These are phyloP conservation scores for Amanita inopinata DNA, from an alignment of 768 basidiomycete genomes.

Conservation along the genomic window DNA sequence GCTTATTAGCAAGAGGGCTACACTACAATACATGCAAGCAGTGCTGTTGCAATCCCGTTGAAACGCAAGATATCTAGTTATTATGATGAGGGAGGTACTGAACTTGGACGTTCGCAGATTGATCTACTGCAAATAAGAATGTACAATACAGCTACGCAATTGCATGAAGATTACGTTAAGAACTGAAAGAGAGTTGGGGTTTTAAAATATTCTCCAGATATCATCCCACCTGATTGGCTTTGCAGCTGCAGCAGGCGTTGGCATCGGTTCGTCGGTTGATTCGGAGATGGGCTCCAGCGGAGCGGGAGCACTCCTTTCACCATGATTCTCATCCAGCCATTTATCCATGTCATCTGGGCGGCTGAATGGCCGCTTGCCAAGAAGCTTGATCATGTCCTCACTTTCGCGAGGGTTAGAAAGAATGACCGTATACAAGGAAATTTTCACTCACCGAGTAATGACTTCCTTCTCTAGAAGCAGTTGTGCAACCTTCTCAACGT, in stretches of 20 bases:
- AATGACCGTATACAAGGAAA: background rate
- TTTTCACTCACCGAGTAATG: constrained; percentile 64
- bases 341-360: constrained; percentile 91
- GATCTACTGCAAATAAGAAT: no score
- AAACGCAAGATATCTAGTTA: no score
- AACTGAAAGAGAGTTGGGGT: background rate
- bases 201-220: background rate
- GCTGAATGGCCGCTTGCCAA: constrained; percentile 77
- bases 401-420: constrained; percentile 26
- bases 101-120: no score
- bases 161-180: background rate
- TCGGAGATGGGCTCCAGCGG: constrained; percentile 39
- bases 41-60: no score
- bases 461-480: constrained; percentile 92
- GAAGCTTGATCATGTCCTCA: constrained; percentile 78
- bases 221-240: constrained; percentile 15
- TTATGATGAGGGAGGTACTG: no score
- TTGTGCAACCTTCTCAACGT: constrained; percentile 91
- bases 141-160: no score
- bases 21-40: no score
- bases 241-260: constrained; percentile 39
- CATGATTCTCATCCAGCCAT: constrained; percentile 81
- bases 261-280: constrained; percentile 30
- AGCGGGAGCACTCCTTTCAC: constrained; percentile 55
- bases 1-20: constrained; percentile 1